These are phyloP conservation scores for Podospora didyma DNA, from an alignment of 495 filamentous ascomycete genomes.

Conservation along the genomic window DNA sequence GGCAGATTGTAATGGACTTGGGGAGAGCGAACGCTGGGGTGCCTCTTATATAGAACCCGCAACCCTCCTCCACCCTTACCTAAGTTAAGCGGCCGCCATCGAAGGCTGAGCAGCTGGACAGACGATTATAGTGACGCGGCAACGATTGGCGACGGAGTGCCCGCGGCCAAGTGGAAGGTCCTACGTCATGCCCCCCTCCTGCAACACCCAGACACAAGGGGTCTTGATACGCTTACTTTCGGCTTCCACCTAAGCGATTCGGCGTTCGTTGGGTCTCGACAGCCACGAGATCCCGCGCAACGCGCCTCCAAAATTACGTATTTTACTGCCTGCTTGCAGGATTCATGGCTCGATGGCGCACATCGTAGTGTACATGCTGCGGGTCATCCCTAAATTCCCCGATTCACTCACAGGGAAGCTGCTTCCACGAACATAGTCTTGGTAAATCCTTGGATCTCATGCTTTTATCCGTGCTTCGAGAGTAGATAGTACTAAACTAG, in stretches of 20 bases:
- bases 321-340: too few relatives aligned
- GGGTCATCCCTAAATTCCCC: too few relatives aligned
- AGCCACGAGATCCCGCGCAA: too few relatives aligned
- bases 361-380: too few relatives aligned
- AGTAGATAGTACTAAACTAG: too few relatives aligned
- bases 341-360: too few relatives aligned
- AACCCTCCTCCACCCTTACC: background rate
- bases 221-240: background rate
- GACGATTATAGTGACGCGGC: constrained; percentile 7
- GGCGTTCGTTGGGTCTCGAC: background rate
- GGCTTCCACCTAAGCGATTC: background rate
- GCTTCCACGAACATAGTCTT: too few relatives aligned
- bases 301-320: too few relatives aligned
- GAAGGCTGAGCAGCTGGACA: background rate
- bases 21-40: background rate
- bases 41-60: constrained; percentile 1
- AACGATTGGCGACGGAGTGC: background rate
- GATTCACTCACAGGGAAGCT: too few relatives aligned
- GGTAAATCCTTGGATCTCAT: too few relatives aligned
- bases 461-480: too few relatives aligned
- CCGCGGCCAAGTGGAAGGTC: background rate
- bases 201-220: background rate
- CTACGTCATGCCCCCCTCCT: constrained; percentile 23
- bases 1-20: background rate
- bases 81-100: background rate